These are phyloP conservation scores for Sutorius australiensis DNA, from an alignment of 768 basidiomycete genomes.

Conservation along the genomic window DNA sequence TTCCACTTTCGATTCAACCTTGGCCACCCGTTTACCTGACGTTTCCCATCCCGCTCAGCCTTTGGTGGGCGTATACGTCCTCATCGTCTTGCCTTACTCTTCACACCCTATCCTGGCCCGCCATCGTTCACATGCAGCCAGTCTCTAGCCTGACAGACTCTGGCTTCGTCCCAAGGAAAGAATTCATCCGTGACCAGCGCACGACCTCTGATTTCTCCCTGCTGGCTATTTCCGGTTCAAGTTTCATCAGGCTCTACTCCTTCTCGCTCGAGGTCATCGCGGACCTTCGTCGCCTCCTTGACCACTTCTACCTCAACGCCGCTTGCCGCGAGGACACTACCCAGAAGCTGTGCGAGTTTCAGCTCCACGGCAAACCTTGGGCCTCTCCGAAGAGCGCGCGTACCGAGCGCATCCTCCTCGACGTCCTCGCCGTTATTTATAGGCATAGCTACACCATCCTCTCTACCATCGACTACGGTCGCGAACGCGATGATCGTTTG, in stretches of 20 bases:
- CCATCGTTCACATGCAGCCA: conserved; percentile 31
- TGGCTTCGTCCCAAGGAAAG: conserved; percentile 64
- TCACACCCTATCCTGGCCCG: conserved; percentile 23
- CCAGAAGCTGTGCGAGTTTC: conserved; percentile 63
- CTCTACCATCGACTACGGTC: conserved; percentile 72
- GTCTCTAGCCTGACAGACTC: conserved; percentile 37
- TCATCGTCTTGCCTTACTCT: conserved; percentile 17
- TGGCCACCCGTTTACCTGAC: conserved; percentile 38
- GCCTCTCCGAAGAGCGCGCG: conserved; percentile 58
- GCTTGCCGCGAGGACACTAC: conserved; percentile 51
- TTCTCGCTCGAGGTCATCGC: conserved; percentile 54
- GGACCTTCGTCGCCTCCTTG: conserved; percentile 55
- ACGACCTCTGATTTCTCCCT: conserved; percentile 60
- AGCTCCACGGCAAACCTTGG: conserved; percentile 71
- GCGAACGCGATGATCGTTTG: conserved; percentile 70
- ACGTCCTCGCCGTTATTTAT: conserved; percentile 60
- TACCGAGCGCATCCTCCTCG: conserved; percentile 66
- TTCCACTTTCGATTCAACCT: conserved; percentile 28
- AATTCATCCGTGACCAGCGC: conserved; percentile 62
- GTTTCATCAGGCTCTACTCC: conserved; percentile 65
- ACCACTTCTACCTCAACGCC: conserved; percentile 40
- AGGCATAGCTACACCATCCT: conserved; percentile 61
- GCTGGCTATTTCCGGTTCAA: conserved; percentile 62
- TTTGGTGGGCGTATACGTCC: conserved; percentile 26
- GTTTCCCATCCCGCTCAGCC: conserved; percentile 32